A percentile compares a stretch with the other conserved stretches of the same genome.
Conservation (phyloP, 208 protist species). For the Endotrypanum monterogeii region DNA sequence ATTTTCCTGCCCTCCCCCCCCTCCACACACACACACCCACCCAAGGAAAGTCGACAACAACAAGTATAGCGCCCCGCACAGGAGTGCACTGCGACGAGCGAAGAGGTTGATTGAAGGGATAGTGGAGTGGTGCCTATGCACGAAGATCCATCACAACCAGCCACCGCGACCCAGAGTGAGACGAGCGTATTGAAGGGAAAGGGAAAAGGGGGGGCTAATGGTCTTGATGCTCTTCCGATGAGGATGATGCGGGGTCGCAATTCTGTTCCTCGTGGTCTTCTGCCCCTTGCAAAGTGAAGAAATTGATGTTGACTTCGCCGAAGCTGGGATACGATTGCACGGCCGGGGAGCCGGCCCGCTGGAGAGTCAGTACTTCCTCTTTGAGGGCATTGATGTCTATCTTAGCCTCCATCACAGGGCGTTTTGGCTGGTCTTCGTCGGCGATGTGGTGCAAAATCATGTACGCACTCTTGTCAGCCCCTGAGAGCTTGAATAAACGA, state of each 20-base stretch:
- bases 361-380: slow-evolving; percentile 29
- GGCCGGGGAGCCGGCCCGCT: slow-evolving; percentile 41
- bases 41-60: too few species aligned
- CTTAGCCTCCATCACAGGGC: background rate
- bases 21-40: too few species aligned
- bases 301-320: slow-evolving; percentile 39
- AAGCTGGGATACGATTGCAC: slow-evolving; percentile 67
- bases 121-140: background rate
- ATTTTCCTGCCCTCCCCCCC: too few species aligned
- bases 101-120: background rate
- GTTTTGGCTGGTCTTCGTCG: slow-evolving; percentile 18
- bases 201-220: too few species aligned
- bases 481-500: background rate
- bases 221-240: background rate
- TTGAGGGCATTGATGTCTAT: slow-evolving; percentile 35
- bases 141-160: background rate
- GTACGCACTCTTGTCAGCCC: slow-evolving; percentile 14
- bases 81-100: too few species aligned
- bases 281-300: slow-evolving; percentile 13
- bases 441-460: slow-evolving; percentile 23
- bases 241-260: background rate
- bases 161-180: background rate
- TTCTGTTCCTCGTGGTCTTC: slow-evolving; percentile 12
- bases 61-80: too few species aligned
- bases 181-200: background rate